A percentile compares a stretch with the other conserved stretches of the same genome.
These are phyloP conservation scores for Neonothopanus nambi DNA, from an alignment of 1,284 basidiomycete genomes.

Conservation along the genomic window DNA sequence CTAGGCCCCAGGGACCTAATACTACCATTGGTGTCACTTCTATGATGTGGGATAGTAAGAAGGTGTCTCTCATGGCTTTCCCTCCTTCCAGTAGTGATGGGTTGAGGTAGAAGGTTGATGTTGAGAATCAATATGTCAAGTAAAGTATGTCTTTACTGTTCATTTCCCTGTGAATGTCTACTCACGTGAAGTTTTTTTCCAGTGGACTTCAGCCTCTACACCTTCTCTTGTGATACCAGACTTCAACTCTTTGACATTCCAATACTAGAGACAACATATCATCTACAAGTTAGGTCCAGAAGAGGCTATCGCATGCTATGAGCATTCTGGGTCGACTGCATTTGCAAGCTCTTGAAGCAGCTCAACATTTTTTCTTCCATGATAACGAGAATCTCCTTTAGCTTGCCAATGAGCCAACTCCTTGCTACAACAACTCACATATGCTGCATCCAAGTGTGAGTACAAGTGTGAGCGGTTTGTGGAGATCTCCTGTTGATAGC, in stretches of 20 bases:
- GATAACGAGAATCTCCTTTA: too few species aligned
- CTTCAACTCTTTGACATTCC: constrained; percentile 21
- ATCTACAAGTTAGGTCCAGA: constrained; percentile 28
- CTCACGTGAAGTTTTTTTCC: background rate
- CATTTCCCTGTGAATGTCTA: too few species aligned
- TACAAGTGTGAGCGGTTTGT: background rate
- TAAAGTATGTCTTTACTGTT: constrained; percentile 1
- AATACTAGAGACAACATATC: constrained; percentile 21
- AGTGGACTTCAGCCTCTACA: constrained; percentile 23
- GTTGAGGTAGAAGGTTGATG: constrained; percentile 7
- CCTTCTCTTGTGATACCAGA: constrained; percentile 3
- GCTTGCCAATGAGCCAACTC: too few species aligned
- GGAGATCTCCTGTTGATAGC: background rate
- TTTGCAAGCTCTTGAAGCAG: too few species aligned
- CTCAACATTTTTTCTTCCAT: too few species aligned
- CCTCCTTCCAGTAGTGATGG: constrained; percentile 8
- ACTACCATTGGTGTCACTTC: constrained; percentile 6
- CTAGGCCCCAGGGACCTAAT: constrained; percentile 4
- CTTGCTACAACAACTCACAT: too few species aligned
- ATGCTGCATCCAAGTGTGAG: background rate
- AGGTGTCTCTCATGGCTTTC: constrained; percentile 2
- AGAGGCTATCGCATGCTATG: constrained; percentile 65
- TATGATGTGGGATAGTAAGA: constrained; percentile 10
- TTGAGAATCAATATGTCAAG: constrained; percentile 7
- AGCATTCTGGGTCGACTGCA: too few species aligned